Conservation (phyloP, 148 eudicot species). For the Amaranthus hypochondriacus region DNA sequence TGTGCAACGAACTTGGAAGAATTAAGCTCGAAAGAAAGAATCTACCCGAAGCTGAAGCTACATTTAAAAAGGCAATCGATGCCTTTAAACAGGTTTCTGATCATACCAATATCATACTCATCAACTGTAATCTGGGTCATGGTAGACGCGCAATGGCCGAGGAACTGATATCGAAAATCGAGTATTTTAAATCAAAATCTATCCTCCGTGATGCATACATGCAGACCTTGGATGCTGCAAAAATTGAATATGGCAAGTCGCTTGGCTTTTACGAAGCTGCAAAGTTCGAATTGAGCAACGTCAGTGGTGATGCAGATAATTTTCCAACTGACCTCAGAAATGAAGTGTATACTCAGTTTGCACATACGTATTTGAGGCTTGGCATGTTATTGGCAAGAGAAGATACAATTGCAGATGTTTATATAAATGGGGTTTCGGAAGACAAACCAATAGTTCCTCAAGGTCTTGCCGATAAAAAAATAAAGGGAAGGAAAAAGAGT, state of each 20-base stretch:
- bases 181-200: conserved; percentile 44
- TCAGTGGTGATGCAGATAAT: conserved; percentile 36
- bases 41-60: conserved; percentile 69
- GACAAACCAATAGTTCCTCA: conserved; percentile 22
- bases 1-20: conserved; percentile 93
- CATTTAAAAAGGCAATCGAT: conserved; percentile 72
- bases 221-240: conserved; percentile 66
- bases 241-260: conserved; percentile 60
- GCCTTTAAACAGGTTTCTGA: conserved; percentile 81
- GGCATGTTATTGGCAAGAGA: conserved; percentile 88
- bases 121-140: conserved; percentile 89
- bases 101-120: conserved; percentile 68
- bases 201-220: conserved; percentile 48
- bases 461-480: conserved; percentile 27
- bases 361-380: conserved; percentile 85
- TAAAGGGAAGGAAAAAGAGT: conserved; percentile 49
- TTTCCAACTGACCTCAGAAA: conserved; percentile 39
- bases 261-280: conserved; percentile 79
- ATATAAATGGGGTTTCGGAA: conserved; percentile 45
- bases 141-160: conserved; percentile 92
- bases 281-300: conserved; percentile 47
- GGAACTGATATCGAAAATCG: conserved; percentile 56
- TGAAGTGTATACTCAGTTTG: conserved; percentile 85
- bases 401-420: conserved; percentile 62
- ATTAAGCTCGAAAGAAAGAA: conserved; percentile 62